These are phyloP conservation scores for Mycena sp. DNA, from an alignment of 1,284 basidiomycete species.

Conservation along the genomic window DNA sequence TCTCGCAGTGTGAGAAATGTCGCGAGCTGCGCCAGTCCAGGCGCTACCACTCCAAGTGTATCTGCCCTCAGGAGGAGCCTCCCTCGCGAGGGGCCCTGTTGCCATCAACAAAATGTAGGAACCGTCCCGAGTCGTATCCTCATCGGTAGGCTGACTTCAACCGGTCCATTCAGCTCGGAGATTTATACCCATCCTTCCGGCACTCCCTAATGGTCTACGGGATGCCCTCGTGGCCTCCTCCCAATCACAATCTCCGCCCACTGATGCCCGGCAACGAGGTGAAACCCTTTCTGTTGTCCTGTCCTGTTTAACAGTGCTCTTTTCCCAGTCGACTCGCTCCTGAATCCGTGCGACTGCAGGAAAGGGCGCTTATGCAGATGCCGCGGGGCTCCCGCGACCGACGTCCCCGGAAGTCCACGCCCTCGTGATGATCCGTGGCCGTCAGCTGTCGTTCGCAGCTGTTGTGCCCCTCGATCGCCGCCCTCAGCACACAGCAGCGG, in stretches of 20 bases:
- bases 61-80: slow-evolving; percentile 56
- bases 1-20: slow-evolving; percentile 84
- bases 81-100: slow-evolving; percentile 44
- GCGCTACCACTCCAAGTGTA: slow-evolving; percentile 78
- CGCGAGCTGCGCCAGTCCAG: slow-evolving; percentile 78
- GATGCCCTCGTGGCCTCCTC: slow-evolving; percentile 49
- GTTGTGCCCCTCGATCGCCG: slow-evolving; percentile 65
- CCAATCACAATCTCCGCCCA: slow-evolving; percentile 38
- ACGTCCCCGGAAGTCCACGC: not conserved
- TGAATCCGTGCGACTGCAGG: slow-evolving; percentile 72
- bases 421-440: too few species aligned
- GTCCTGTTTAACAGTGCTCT: not conserved
- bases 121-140: too few species aligned
- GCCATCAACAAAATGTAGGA: slow-evolving; percentile 62
- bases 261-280: slow-evolving; percentile 64
- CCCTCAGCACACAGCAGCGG: slow-evolving; percentile 41
- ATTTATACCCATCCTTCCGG: slow-evolving; percentile 65
- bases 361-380: slow-evolving; percentile 66
- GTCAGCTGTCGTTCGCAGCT: slow-evolving; percentile 49
- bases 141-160: not conserved
- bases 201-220: slow-evolving; percentile 67
- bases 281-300: slow-evolving; percentile 19
- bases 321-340: slow-evolving; percentile 60
- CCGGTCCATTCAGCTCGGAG: slow-evolving; percentile 52
- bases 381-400: slow-evolving; percentile 16